Base-by-base conservation (phyloP, 1,284 basidiomycete genomes). In the Ceratobasidium sp. region DNA sequence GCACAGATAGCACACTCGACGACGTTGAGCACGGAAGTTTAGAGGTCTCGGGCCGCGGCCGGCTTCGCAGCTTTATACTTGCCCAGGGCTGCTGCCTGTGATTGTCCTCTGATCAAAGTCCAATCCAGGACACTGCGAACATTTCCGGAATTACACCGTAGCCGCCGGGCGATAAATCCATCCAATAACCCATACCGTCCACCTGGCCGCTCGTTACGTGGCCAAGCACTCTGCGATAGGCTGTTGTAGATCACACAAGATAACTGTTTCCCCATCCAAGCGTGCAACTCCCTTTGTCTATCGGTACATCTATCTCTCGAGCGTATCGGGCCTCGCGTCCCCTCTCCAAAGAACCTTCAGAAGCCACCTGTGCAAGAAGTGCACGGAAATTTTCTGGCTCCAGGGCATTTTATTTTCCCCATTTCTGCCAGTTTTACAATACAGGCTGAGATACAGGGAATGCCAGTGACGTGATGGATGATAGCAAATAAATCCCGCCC, bases 81-180 rank as follows among this genome's bases (percentile, higher is more conserved):
- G 57, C 57, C 57, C 34, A 39, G 57, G 57, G 30, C 53, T 57
- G 21, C 57, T 9, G n/a, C 34, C 39, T 50, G 61, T 64, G 61
- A 64, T 64, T 64, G 61, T 64, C 61, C 60, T 62, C 46, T 64
- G 61, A 64, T 64, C 61, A 64, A 64, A 36, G 45, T 16, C 46
- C 41, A 48, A 48, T 62, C 60, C 45, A 32, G 60, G 43, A 62
- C 14, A 60, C 58, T n/a, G 8, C 21, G 3, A 28, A 64, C 48
- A n/a, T 64, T 64, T 46, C 61, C 61, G 61, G 32, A 8, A 26
- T 64, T 64, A 52, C 32, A 14, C 46, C 61, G 46, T 52, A 52
- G 12, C 32, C 36, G 61, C 61, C 41, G 28, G 46, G 60, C 45
- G 39, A 30, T 23, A 62, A 62, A 18, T 32, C 41, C 43, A 14